Evolutionary conservation across 1,284 basidiomycete genomes (phyloP), one percentile per base, ranked within the genome.

Genomic region (Porogramme epimiltina): DNA sequence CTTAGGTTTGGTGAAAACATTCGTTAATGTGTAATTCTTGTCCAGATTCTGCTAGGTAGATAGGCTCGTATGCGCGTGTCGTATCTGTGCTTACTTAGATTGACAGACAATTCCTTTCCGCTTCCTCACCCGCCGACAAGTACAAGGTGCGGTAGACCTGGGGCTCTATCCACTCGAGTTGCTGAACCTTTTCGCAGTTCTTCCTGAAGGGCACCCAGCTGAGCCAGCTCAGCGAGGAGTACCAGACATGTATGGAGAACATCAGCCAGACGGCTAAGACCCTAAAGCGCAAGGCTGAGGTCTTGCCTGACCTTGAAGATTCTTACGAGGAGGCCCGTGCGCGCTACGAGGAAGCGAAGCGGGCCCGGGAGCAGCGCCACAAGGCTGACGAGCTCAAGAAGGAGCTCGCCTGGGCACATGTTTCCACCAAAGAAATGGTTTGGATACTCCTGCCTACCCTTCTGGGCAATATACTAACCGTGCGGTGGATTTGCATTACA

Each of bases 151-250:
- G 78, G 62, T n/a, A 36, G 37, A 16, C 26, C 2, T n/a, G n/a
- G n/a, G n/a, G n/a, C n/a, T n/a, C n/a, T 31, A 18, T 31, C 34
- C 18, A 10, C 40, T 18, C 40, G n/a, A 20, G 41, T 15, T 39
- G n/a, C 48, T 56, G 4, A 45, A 15, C 0, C 1, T 1, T 19
- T 4, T 23, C 24, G 3, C 31, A 95, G 91, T 95, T 98, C 69
- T 99, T 98, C 80, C 79, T 98, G 39, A 84, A 87, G 26, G 97
- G 97, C 9, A 99, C 96, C 0, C 92, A 95, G 61, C 84, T 99
- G 23, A 84, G 85, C 31, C 90, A 95, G 64, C 84, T 99, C 20
- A 85, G 84, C 4, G 85, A 92, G 24, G 91, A 95, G 66, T 99
- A 99, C 66, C 82, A 89, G 36, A 76, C 80, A 2, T 90, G 91